Evolutionary conservation across 2,329 filamentous ascomycete genomes (phyloP), one percentile per base, ranked within the genome.

Genomic region (Mariannaea elegans): DNA sequence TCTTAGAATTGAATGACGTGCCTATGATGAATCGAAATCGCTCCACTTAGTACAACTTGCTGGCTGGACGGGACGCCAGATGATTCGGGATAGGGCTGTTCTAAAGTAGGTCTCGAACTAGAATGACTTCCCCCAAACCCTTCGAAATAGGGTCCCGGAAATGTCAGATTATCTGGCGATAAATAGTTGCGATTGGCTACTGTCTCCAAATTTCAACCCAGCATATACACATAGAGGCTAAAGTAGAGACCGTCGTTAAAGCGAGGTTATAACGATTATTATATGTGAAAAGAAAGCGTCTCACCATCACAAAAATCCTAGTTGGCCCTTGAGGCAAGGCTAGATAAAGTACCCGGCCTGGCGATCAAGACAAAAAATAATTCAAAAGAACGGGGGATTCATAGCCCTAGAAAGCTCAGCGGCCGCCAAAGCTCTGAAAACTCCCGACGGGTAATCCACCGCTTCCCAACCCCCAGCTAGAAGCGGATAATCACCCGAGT

Each of bases 1-100:
- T 24, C 23, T 18, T 50, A 19, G 29, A 59, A 31, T 34, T 51
- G 27, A 31, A 65, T 66, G 63, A 63, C 61, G 56, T 24, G 16
- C 9, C 6, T 31, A 48, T 57, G 53, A 61, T 56, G 46, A 32
- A 12, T 21, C 38, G 21, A 36, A 31, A 50, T 51, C 23, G 31
- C 16, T 49, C 24, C 23, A 36, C 44, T 41, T 51, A 39, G 32
- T 41, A 32, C n/a, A n/a, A 39, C 23, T 12, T 23, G 32, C 32
- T 32, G n/a, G n/a, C 27, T n/a, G 13, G 39, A 39, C 19, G n/a
- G 21, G 34, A 38, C 39, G 21, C n/a, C n/a, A 38, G 45, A 39
- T 41, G 46, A 48, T 27, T 36, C 27, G 24, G 14, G n/a, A 34
- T 27, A 9, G 7, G 8, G 16, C 14, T 31, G 39, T 18, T 23